Conservation (phyloP, 2,329 filamentous ascomycete species). For the Blastomyces gilchristii region DNA sequence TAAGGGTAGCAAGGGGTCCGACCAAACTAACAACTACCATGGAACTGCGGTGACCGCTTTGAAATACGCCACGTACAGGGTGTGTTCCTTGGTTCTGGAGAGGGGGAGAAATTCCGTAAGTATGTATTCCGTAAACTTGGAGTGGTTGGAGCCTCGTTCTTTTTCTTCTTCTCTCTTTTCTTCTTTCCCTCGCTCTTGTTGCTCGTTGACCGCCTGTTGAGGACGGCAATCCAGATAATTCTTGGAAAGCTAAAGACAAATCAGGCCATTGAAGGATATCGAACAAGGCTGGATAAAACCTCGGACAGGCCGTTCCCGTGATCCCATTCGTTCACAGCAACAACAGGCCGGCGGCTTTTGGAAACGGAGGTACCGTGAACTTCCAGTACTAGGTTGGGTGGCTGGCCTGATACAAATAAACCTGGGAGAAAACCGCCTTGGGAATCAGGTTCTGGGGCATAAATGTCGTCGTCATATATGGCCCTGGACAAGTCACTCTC, state of each 20-base stretch:
- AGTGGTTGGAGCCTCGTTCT: neutral
- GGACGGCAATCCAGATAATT: neutral
- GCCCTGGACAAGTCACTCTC: neutral
- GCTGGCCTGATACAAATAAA: neutral
- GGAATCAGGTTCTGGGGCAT: neutral
- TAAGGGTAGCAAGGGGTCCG: neutral
- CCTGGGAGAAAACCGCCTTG: neutral
- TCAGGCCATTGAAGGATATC: neutral
- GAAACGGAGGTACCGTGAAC: neutral
- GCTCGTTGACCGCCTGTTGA: neutral
- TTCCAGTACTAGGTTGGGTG: neutral
- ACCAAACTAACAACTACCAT: constrained; percentile 1
- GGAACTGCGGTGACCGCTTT: neutral
- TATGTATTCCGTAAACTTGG: too few species aligned
- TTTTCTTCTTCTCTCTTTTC: neutral
- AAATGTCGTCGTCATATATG: neutral
- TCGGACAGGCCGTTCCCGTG: neutral
- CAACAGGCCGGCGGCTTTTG: neutral
- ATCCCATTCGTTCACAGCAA: neutral
- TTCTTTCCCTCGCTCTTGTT: neutral
- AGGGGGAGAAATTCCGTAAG: neutral
- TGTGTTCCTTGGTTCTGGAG: neutral
- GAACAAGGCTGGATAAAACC: neutral
- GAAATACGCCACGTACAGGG: neutral
- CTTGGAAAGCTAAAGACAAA: neutral